These are phyloP conservation scores for Microascus cirrosus DNA, from an alignment of 2,329 filamentous ascomycete species.

Conservation along the genomic window DNA sequence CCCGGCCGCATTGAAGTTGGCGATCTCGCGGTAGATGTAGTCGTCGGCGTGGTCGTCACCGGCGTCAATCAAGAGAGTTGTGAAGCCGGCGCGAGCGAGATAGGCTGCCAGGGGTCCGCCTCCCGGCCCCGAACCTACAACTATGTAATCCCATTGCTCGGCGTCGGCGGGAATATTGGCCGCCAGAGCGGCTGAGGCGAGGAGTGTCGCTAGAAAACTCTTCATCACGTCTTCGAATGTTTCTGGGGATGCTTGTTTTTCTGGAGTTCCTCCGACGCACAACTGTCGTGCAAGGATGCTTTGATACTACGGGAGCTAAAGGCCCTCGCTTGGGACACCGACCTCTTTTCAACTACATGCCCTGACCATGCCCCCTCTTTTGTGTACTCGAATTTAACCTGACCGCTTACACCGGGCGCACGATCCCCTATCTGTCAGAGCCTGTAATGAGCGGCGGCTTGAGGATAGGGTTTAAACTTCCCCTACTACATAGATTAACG, in stretches of 20 bases:
- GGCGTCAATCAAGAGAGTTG: slow-evolving; percentile 49
- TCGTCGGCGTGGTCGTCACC: slow-evolving; percentile 43
- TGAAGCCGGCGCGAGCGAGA: slow-evolving; percentile 47
- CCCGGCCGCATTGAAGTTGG: slow-evolving; percentile 34
- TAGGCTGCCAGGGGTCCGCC: slow-evolving; percentile 47
- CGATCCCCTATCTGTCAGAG: no score
- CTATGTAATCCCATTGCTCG: slow-evolving; percentile 39
- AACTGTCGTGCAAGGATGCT: no score
- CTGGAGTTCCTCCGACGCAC: no score
- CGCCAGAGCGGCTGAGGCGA: not conserved
- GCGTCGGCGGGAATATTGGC: not conserved
- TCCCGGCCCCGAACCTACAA: slow-evolving; percentile 51
- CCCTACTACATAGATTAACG: not conserved
- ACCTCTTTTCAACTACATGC: not conserved
- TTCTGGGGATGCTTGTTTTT: not conserved
- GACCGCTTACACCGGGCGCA: not conserved
- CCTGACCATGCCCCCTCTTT: not conserved
- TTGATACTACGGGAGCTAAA: no score
- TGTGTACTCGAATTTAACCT: not conserved
- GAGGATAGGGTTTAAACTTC: not conserved
- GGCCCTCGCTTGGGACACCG: not conserved
- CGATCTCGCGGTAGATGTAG: slow-evolving; percentile 32
- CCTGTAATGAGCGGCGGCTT: no score
- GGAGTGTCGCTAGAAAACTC: not conserved
- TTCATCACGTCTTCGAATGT: not conserved